Percentiles rank a stretch among this genome's conserved stretches.
Conservation (phyloP, 805 yeast genomes). For the Brettanomyces nanus region DNA sequence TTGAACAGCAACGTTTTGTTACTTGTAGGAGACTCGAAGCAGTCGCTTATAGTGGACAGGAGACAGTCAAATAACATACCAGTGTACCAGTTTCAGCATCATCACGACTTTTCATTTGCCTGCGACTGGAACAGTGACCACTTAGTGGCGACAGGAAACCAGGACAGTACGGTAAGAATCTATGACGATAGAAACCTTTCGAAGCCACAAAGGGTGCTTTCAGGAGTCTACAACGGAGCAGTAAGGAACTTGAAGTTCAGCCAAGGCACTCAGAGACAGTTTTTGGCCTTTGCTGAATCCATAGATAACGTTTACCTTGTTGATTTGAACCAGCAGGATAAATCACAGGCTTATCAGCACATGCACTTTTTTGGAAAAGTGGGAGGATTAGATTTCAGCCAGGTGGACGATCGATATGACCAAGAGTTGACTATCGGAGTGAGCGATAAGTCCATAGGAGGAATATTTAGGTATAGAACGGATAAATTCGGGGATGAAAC, state of each 20-base stretch:
- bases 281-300: slow-evolving; percentile 48
- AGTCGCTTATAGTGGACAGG: slow-evolving; percentile 37
- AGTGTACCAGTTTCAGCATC: slow-evolving; percentile 29
- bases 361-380: slow-evolving; percentile 52
- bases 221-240: slow-evolving; percentile 31
- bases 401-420: slow-evolving; percentile 32
- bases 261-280: slow-evolving; percentile 28
- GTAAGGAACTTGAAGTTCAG: slow-evolving; percentile 47
- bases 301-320: slow-evolving; percentile 49
- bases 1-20: slow-evolving; percentile 29
- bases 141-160: slow-evolving; percentile 47
- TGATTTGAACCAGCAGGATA: slow-evolving; percentile 19
- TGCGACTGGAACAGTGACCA: slow-evolving; percentile 42
- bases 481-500: slow-evolving; percentile 8
- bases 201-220: slow-evolving; percentile 10
- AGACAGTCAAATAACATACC: slow-evolving; percentile 15
- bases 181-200: slow-evolving; percentile 38
- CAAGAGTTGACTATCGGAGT: slow-evolving; percentile 46
- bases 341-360: slow-evolving; percentile 28
- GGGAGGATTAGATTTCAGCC: slow-evolving; percentile 42
- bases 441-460: slow-evolving; percentile 49
- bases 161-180: slow-evolving; percentile 48
- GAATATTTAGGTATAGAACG: slow-evolving; percentile 40
- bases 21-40: slow-evolving; percentile 43
- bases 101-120: slow-evolving; percentile 47